Conservation (phyloP, 805 yeast species). For the Kodamaea kaohsiungensis region DNA sequence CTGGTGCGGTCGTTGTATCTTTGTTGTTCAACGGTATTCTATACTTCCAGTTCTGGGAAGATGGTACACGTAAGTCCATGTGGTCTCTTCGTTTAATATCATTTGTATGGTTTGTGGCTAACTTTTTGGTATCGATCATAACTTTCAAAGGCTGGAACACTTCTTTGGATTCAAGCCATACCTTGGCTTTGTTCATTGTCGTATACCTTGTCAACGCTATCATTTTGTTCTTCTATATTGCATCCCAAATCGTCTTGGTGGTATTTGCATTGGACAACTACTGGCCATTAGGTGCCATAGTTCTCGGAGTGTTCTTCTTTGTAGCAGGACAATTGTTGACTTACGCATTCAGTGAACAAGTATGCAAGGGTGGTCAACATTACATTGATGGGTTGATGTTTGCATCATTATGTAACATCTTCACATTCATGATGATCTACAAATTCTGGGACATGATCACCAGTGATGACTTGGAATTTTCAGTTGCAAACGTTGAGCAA, state of each 20-base stretch:
- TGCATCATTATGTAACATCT: slow-evolving; percentile 75
- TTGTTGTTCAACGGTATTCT: slow-evolving; percentile 73
- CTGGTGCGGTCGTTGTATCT: slow-evolving; percentile 70
- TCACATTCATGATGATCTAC: slow-evolving; percentile 91
- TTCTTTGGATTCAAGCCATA: slow-evolving; percentile 48
- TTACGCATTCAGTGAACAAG: slow-evolving; percentile 63
- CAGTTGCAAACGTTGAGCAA: slow-evolving; percentile 54
- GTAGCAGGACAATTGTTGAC: slow-evolving; percentile 75
- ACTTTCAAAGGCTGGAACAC: slow-evolving; percentile 68
- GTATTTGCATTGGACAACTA: slow-evolving; percentile 65
- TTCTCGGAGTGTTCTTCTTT: slow-evolving; percentile 71
- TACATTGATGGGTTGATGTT: slow-evolving; percentile 89
- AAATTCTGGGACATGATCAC: slow-evolving; percentile 97
- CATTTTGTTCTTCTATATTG: slow-evolving; percentile 58
- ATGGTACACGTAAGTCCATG: slow-evolving; percentile 74
- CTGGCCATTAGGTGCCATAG: slow-evolving; percentile 91
- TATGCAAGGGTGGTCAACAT: slow-evolving; percentile 76
- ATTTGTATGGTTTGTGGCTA: slow-evolving; percentile 57
- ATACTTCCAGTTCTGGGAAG: slow-evolving; percentile 93
- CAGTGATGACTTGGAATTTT: slow-evolving; percentile 90
- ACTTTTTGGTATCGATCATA: slow-evolving; percentile 65
- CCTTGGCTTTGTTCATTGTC: slow-evolving; percentile 70
- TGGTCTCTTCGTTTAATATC: slow-evolving; percentile 53
- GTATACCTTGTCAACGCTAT: slow-evolving; percentile 72
- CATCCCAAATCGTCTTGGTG: slow-evolving; percentile 70